Evolutionary conservation across 2,329 filamentous ascomycete species (phyloP), one percentile per base, ranked within the genome.

Genomic region (Monosporascus ibericus): DNA sequence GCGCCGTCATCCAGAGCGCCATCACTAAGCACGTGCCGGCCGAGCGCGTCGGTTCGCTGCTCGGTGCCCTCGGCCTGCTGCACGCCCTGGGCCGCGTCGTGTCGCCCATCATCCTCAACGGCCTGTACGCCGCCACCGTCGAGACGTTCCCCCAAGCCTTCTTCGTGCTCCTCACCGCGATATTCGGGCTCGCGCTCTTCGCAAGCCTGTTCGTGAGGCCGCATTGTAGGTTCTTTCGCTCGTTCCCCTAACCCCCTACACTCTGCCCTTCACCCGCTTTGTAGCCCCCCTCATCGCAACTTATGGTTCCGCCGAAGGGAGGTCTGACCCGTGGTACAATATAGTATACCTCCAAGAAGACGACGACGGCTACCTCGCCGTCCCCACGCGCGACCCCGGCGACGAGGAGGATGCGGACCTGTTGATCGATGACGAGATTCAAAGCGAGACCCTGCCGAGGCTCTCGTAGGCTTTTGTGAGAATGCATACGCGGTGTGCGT

Each of bases 11-110:
- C 48, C 90, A 95, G 64, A 86, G 88, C 1, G 81, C 87, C 1
- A 74, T 96, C 48, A 96, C 91, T 20, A 97, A 96, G 67, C 94
- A 97, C 68, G 86, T 97, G 0, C 90, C 92, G 0, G 77, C 84
- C 0, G 88, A 94, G 57, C 81, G 82, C 47, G 86, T 94, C 0
- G 94, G 94, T 0, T 85, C 94, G 67, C 75, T 97, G n/a, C 79
- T 99, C 0, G 94, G 94, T 22, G 92, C 91, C 1, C 87, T 86
- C 17, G 94, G 92, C 0, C 75, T 97, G 55, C 71, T 97, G 53
- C 92, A 97, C 70, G 88, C 90, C 1, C 71, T 96, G 37, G 82
- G 88, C 3, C 78, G 91, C 55, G 84, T 97, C 2, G 67, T 95
- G 14, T 85, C 87, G 1, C 94, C 94, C 0, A 79, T 90, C 0